phyloP scores from a whole-genome alignment of 1,139 yeast genomes.

The Diutina neorugosa region DNA sequence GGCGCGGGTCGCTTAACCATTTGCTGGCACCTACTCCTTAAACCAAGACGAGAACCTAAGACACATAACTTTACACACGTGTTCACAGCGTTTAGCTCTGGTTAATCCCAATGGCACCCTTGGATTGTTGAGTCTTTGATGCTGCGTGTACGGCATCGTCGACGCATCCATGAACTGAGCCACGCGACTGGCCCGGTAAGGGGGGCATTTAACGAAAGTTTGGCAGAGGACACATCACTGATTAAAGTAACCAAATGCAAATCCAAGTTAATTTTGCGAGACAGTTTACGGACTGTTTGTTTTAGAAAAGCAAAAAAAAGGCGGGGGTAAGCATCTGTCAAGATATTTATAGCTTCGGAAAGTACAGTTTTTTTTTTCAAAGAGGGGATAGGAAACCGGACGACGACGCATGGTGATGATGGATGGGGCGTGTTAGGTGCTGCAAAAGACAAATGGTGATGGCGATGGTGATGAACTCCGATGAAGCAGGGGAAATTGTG shows the following conservation, averaged over 20 bases:
- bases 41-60: neutral
- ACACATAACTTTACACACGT: neutral
- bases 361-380: too few species aligned
- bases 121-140: neutral
- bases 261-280: neutral
- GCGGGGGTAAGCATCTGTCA: too few species aligned
- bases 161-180: neutral
- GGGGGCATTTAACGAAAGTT: neutral
- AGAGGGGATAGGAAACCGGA: neutral
- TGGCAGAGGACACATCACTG: neutral
- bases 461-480: neutral
- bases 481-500: too few species aligned
- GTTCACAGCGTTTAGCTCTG: neutral
- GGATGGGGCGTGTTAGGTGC: neutral
- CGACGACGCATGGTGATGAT: neutral
- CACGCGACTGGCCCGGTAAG: neutral
- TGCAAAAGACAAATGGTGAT: neutral
- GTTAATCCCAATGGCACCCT: neutral
- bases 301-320: too few species aligned
- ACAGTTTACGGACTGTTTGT: neutral
- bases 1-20: neutral
- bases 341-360: neutral
- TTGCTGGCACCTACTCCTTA: neutral
- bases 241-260: neutral
- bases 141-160: neutral